Conservation (phyloP, 306 rosid genomes). For the Datisca glomerata region DNA sequence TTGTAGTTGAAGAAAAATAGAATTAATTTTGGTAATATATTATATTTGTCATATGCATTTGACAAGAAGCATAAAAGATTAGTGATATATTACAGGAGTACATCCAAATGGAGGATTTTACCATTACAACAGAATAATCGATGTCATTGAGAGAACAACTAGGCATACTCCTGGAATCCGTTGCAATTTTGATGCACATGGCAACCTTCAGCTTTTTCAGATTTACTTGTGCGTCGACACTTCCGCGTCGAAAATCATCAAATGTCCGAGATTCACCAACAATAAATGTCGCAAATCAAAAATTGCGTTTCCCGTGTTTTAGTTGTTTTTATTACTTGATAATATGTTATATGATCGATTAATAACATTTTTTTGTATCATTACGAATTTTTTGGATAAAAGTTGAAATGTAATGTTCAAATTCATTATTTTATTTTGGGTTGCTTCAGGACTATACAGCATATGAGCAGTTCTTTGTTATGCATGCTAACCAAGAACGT, state of each 20-base stretch:
- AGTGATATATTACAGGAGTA: constrained; percentile 39
- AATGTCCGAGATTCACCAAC: constrained; percentile 44
- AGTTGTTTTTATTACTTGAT: neutral
- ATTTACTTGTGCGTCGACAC: constrained; percentile 58
- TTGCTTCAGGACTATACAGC: too few relatives aligned
- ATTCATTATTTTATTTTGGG: too few relatives aligned
- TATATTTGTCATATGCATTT: too few relatives aligned
- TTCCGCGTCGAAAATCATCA: constrained; percentile 35
- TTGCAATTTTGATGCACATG: constrained; percentile 38
- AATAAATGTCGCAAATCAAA: constrained; percentile 25
- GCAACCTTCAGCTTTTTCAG: constrained; percentile 42
- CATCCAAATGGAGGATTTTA: constrained; percentile 47
- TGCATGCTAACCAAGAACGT: too few relatives aligned
- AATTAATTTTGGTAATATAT: too few relatives aligned
- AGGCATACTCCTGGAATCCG: constrained; percentile 42
- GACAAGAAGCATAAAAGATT: too few relatives aligned
- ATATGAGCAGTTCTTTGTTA: too few relatives aligned
- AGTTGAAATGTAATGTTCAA: too few relatives aligned
- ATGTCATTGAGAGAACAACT: constrained; percentile 34
- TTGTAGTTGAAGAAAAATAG: too few relatives aligned
- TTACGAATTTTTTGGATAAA: too few relatives aligned
- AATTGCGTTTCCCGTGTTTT: constrained; percentile 38
- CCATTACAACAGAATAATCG: constrained; percentile 26
- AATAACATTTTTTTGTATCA: too few relatives aligned
- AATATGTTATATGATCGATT: too few relatives aligned